Evolutionary conservation across 495 filamentous ascomycete genomes (phyloP).

Genomic region (Xylaria intraflava): DNA sequence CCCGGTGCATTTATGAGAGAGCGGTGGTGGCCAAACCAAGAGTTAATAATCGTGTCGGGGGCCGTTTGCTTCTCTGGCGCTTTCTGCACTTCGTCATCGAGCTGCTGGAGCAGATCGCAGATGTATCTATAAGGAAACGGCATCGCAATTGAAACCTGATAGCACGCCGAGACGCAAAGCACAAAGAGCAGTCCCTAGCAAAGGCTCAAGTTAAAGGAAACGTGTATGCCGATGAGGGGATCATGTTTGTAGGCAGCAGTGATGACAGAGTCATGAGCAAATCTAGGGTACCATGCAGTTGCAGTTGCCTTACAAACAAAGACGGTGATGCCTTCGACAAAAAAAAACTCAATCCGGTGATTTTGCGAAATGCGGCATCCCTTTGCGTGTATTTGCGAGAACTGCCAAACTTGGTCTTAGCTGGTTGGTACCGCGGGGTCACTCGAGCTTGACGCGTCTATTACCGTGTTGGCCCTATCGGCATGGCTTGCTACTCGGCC

Average conservation of each 20-base stretch:
- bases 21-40: conserved; percentile 57
- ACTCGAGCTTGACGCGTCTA: no score
- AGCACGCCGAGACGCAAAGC: neutral
- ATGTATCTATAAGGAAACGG: conserved; percentile 27
- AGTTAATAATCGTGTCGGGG: conserved; percentile 35
- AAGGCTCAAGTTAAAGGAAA: neutral
- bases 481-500: no score
- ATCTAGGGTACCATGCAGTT: no score
- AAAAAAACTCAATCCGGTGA: no score
- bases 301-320: no score
- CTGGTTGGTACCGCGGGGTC: no score
- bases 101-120: conserved; percentile 32
- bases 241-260: conserved; percentile 8
- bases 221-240: neutral
- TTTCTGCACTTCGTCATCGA: conserved; percentile 27
- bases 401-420: no score
- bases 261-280: neutral
- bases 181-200: neutral
- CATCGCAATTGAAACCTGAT: conserved; percentile 7
- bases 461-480: no score
- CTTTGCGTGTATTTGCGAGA: no score
- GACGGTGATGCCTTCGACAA: no score
- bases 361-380: no score
- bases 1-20: conserved; percentile 43
- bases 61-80: conserved; percentile 26